phyloP scores from a whole-genome alignment of 2,329 filamentous ascomycete genomes.

The Botryotinia calthae region DNA sequence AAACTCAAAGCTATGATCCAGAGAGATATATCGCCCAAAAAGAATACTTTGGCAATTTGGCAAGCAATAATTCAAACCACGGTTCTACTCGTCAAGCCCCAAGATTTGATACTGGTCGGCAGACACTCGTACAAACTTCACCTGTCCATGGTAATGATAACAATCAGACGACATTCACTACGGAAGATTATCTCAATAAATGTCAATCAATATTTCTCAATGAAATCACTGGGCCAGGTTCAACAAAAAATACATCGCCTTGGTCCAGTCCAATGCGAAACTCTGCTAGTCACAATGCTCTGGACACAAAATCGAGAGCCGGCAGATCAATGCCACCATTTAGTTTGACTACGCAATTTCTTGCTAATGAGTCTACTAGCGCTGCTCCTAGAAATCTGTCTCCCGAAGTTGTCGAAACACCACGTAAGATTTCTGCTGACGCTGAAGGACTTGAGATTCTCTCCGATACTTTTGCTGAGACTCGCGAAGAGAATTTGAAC shows the following conservation, averaged over 20 bases:
- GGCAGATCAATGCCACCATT: not conserved
- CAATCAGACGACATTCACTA: not conserved
- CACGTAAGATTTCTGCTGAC: not conserved
- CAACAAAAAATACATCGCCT: not conserved
- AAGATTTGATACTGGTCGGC: constrained; percentile 58
- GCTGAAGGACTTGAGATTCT: not conserved
- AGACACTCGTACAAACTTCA: constrained; percentile 61
- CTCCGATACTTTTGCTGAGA: not conserved
- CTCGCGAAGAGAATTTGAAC: not conserved
- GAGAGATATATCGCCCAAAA: constrained; percentile 9
- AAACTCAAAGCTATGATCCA: not conserved
- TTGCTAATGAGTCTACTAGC: not conserved
- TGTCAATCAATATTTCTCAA: constrained; percentile 7
- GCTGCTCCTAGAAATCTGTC: not conserved
- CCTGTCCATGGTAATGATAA: constrained; percentile 43
- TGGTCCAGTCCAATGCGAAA: not conserved
- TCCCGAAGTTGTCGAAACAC: not conserved
- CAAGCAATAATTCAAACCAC: constrained; percentile 45
- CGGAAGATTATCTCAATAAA: constrained; percentile 7
- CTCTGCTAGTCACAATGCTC: not conserved
- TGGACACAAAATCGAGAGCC: not conserved
- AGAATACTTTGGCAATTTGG: constrained; percentile 10
- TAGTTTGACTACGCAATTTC: not conserved
- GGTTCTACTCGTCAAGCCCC: constrained; percentile 51
- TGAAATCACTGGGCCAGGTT: not conserved